These are phyloP conservation scores for Fusarium torreyae DNA, from an alignment of 2,329 filamentous ascomycete species.

Conservation along the genomic window DNA sequence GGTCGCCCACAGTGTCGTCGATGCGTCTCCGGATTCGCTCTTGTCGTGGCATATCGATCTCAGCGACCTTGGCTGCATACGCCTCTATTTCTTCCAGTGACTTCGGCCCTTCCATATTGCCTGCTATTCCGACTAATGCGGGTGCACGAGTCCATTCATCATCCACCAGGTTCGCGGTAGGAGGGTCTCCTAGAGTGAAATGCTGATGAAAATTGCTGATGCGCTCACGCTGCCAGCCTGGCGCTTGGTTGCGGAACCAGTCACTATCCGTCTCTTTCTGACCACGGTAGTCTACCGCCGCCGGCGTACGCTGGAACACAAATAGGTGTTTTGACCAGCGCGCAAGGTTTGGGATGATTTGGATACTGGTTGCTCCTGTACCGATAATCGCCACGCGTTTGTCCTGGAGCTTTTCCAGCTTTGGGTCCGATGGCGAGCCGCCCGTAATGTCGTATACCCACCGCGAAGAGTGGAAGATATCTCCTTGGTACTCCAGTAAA, in stretches of 20 bases:
- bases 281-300: conserved; percentile 54
- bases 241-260: conserved; percentile 55
- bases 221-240: conserved; percentile 63
- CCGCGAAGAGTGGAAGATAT: conserved; percentile 62
- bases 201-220: background rate
- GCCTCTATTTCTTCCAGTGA: conserved; percentile 51
- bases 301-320: conserved; percentile 71
- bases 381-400: conserved; percentile 66
- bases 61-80: background rate
- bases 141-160: background rate
- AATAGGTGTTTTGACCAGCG: conserved; percentile 65
- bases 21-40: conserved; percentile 7
- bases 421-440: conserved; percentile 57
- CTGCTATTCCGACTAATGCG: background rate
- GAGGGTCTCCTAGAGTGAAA: background rate
- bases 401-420: conserved; percentile 61
- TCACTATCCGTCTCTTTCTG: conserved; percentile 57
- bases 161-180: background rate
- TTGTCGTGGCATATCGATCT: conserved; percentile 16
- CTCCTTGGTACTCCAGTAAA: conserved; percentile 60
- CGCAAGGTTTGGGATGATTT: conserved; percentile 62
- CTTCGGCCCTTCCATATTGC: background rate
- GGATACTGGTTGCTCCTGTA: conserved; percentile 65
- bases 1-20: conserved; percentile 61
- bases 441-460: conserved; percentile 64